Percentiles rank a stretch among this genome's conserved stretches.
phyloP scores from a whole-genome alignment of 169 alveolate genomes.

The Plasmodium gonderi region DNA sequence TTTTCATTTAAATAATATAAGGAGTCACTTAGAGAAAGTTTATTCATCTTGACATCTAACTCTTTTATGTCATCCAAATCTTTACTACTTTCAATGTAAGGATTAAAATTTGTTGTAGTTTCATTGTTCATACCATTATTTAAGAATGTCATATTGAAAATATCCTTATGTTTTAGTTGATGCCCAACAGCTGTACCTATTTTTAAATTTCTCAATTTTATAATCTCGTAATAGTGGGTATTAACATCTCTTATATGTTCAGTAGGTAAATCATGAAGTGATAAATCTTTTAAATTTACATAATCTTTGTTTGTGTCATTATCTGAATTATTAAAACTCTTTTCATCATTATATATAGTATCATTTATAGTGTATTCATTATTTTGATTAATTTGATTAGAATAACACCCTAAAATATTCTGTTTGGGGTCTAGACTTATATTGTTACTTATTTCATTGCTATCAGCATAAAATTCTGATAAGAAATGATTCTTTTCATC shows the following conservation, averaged over 20 bases:
- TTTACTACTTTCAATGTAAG: conserved; percentile 28
- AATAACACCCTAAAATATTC: conserved; percentile 37
- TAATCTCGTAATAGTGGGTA: conserved; percentile 59
- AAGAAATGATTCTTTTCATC: conserved; percentile 18
- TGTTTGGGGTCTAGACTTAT: conserved; percentile 38
- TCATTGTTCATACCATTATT: conserved; percentile 69
- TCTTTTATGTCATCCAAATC: conserved; percentile 57
- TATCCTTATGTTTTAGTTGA: conserved; percentile 50
- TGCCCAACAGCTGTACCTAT: conserved; percentile 70
- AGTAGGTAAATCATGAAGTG: conserved; percentile 39
- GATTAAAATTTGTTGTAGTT: conserved; percentile 25
- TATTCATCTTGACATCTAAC: conserved; percentile 14
- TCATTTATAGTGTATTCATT: conserved; percentile 41
- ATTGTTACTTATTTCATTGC: conserved; percentile 6
- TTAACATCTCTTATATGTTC: conserved; percentile 68
- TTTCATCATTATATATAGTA: background rate
- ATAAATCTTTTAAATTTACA: conserved; percentile 42
- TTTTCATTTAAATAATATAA: conserved; percentile 60
- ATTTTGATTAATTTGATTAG: conserved; percentile 19
- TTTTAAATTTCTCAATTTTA: conserved; percentile 55
- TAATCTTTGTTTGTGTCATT: conserved; percentile 11
- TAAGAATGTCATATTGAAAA: conserved; percentile 41
- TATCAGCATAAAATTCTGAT: conserved; percentile 32
- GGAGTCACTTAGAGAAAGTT: conserved; percentile 37
- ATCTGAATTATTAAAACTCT: background rate